Evolutionary conservation across 805 yeast genomes (phyloP), one percentile per base, ranked within the genome.

Genomic region (Wickerhamiella vanderwaltii): DNA sequence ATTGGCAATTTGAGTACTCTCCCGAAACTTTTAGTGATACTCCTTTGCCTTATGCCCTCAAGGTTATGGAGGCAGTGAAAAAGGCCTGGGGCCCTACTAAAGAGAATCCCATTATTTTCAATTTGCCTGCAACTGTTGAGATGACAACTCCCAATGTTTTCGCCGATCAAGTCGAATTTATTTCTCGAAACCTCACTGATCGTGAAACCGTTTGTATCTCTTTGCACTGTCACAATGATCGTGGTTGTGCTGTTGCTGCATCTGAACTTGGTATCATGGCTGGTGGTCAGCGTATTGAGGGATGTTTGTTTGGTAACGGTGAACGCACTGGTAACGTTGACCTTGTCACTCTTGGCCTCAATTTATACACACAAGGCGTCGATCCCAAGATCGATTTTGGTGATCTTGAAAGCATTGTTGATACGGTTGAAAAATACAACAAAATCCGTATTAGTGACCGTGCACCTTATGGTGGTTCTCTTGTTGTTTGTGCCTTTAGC

Each of bases 171-270:
- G 75, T 81, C 45, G 93, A 81, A 65, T 79, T 71, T 58, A 81
- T 81, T 52, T 57, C 73, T 36, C 72, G 71, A 12, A 63, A 73
- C 46, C 72, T 81, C 43, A 52, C 72, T 35, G 72, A 80, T 48
- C 73, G 93, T 49, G 82, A 79, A 43, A 77, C 69, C 49, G 72
- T 82, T 18, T 75, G 83, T 52, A 72, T 81, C 39, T 80, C 91
- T 11, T 69, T 82, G 43, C 93, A 81, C 59, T 82, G 85, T 24
- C 93, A 81, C 61, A 81, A 81, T 51, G 91, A 81, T 62, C 71
- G 93, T 54, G 93, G 93, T 17, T 80, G 88, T 58, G 87, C 82
- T 11, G 87, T 81, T n/a, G 91, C 88, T 9, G 91, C 91, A 26
- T 79, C 86, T 3, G 93, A 81, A 61, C 69, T 81, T 43, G 93